Evolutionary conservation across 169 alveolate species (phyloP).

Genomic region (Eimeria necatrix): DNA sequence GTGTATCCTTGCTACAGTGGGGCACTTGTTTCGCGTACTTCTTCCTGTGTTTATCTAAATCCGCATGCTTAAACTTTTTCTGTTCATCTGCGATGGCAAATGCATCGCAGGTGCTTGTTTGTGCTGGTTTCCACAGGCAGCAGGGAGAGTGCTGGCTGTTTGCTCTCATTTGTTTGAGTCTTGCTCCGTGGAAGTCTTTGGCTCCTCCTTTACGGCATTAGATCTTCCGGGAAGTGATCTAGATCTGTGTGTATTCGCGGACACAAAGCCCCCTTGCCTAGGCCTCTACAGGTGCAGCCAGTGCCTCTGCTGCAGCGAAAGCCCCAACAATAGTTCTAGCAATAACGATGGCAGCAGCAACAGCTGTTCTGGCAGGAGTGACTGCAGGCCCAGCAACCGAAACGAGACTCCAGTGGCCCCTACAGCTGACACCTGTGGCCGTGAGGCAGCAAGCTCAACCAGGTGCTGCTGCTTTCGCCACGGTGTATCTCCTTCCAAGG

Average conservation of each 20-base stretch:
- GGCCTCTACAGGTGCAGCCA: slow-evolving; percentile 2
- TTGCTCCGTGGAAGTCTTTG: neutral
- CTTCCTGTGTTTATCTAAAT: too few species aligned
- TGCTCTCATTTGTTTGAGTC: neutral
- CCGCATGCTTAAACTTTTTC: too few species aligned
- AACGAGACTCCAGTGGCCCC: neutral
- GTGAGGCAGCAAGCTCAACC: slow-evolving; percentile 1
- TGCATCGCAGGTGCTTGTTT: neutral
- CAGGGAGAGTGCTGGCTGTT: slow-evolving; percentile 35
- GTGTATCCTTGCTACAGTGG: too few species aligned
- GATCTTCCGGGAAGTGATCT: slow-evolving; percentile 51
- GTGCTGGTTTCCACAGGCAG: slow-evolving; percentile 29
- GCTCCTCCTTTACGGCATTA: slow-evolving; percentile 16
- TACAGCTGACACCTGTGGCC: neutral
- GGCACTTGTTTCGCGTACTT: too few species aligned
- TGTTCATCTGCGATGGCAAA: too few species aligned
- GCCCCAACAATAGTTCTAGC: neutral
- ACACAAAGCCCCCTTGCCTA: neutral
- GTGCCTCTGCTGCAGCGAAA: slow-evolving; percentile 52
- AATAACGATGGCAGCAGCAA: neutral
- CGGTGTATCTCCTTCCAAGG: neutral
- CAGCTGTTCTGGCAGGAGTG: neutral
- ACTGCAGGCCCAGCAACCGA: neutral
- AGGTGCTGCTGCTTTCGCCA: slow-evolving; percentile 45
- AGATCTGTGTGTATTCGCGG: slow-evolving; percentile 53